These are phyloP conservation scores for Yamadazyma insecticola DNA, from an alignment of 805 yeast species.

Conservation along the genomic window DNA sequence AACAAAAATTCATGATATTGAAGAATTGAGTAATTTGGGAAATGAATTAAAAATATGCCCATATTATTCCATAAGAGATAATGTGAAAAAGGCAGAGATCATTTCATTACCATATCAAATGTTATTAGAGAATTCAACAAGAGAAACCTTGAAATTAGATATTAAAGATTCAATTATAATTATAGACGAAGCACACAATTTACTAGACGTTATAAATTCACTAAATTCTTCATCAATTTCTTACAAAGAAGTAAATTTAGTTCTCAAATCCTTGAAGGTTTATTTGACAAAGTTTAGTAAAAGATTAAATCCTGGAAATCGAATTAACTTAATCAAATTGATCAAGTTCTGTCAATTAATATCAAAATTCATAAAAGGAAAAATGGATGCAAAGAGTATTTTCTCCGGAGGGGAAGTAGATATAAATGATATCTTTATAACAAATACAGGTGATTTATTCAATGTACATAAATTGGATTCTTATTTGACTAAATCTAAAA, in stretches of 20 bases:
- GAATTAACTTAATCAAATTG: conserved; percentile 63
- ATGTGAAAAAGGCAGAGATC: conserved; percentile 60
- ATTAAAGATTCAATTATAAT: conserved; percentile 64
- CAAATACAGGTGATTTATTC: conserved; percentile 62
- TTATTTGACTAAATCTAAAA: conserved; percentile 63
- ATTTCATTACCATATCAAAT: conserved; percentile 84
- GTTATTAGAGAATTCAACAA: conserved; percentile 54
- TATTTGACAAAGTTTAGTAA: conserved; percentile 61
- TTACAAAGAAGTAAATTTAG: conserved; percentile 39
- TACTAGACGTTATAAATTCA: conserved; percentile 69
- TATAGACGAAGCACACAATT: conserved; percentile 90
- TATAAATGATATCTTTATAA: conserved; percentile 49
- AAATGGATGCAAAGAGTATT: conserved; percentile 22
- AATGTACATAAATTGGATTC: conserved; percentile 64
- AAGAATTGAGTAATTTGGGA: conserved; percentile 67
- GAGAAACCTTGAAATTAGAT: conserved; percentile 56
- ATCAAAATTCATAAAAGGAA: conserved; percentile 39
- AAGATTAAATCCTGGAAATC: conserved; percentile 65
- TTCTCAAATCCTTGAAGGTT: conserved; percentile 44
- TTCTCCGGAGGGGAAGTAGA: conserved; percentile 53
- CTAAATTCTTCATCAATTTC: conserved; percentile 63
- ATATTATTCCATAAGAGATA: conserved; percentile 67
- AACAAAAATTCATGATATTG: conserved; percentile 66
- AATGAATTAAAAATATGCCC: conserved; percentile 61
- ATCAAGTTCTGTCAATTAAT: conserved; percentile 52